Evolutionary conservation across 441 rosid species (phyloP).

Genomic region (Hypseocharis bilobata): DNA sequence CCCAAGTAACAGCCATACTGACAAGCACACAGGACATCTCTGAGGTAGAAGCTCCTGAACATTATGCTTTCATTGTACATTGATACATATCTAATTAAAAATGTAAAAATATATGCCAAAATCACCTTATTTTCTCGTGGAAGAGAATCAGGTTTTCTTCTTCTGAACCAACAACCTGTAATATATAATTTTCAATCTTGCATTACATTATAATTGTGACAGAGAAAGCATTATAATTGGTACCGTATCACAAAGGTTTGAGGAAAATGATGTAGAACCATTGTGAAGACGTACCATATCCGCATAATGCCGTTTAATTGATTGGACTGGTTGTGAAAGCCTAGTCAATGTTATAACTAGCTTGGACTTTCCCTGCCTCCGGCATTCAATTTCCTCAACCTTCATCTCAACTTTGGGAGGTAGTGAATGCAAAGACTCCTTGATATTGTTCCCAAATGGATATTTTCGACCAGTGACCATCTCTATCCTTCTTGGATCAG

Average conservation of each 20-base stretch:
- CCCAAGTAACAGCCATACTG: not conserved
- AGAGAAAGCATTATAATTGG: not conserved
- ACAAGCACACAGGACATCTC: not conserved
- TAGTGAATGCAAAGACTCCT: slow-evolving; percentile 70
- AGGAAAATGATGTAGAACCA: not conserved
- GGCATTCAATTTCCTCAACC: slow-evolving; percentile 52
- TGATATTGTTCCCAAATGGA: slow-evolving; percentile 93
- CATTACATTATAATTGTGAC: slow-evolving; percentile 8
- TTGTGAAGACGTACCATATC: slow-evolving; percentile 50
- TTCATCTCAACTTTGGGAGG: slow-evolving; percentile 74
- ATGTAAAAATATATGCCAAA: slow-evolving; percentile 14
- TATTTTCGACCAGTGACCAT: slow-evolving; percentile 83
- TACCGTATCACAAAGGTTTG: slow-evolving; percentile 1
- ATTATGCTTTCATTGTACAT: not conserved
- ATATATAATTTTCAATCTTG: slow-evolving; percentile 14
- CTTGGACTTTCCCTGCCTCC: slow-evolving; percentile 51
- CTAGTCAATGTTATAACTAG: slow-evolving; percentile 61
- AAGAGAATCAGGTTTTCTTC: slow-evolving; percentile 75
- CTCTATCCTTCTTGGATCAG: slow-evolving; percentile 94
- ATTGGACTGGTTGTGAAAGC: slow-evolving; percentile 48
- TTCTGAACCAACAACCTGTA: slow-evolving; percentile 81
- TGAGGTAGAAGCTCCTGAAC: not conserved
- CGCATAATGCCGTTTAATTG: slow-evolving; percentile 72
- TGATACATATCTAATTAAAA: not conserved
- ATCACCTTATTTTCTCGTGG: slow-evolving; percentile 89